Evolutionary conservation across 78 protist genomes (phyloP).

Genomic region (Chrysochromulina parva): DNA sequence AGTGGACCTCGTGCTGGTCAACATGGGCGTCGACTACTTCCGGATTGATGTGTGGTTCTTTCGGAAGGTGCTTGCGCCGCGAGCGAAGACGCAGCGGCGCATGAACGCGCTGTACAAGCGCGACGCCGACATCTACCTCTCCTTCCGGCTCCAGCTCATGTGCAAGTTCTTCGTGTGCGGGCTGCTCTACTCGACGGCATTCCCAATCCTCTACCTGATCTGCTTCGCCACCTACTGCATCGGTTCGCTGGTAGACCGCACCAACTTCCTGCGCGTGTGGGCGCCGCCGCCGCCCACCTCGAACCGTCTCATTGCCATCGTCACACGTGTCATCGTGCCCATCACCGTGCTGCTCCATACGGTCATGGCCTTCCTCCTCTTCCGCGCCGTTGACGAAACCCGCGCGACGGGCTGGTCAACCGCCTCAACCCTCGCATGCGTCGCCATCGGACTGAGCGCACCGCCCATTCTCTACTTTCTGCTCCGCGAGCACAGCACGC

Average conservation of each 20-base stretch:
- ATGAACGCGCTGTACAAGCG: no score
- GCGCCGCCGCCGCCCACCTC: neutral
- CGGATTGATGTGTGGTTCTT: no score
- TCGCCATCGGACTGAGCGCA: neutral
- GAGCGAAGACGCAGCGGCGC: no score
- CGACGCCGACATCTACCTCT: neutral
- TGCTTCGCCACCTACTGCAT: neutral
- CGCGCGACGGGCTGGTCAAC: no score
- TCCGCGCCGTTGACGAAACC: neutral
- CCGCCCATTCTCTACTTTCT: neutral
- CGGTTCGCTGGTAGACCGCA: neutral
- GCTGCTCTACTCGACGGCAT: neutral
- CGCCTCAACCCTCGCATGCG: no score
- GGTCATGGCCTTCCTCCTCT: neutral
- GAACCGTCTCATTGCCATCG: neutral
- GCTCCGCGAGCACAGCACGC: neutral
- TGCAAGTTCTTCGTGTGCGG: neutral
- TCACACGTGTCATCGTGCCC: neutral
- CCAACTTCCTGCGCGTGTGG: neutral
- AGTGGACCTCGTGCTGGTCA: no score
- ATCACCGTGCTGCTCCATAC: neutral
- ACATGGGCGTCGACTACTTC: no score
- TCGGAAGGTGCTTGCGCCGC: no score
- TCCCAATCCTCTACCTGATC: neutral
- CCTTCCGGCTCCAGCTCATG: neutral